phyloP scores from a whole-genome alignment of 306 rosid species.

The Hippophae rhamnoides region DNA sequence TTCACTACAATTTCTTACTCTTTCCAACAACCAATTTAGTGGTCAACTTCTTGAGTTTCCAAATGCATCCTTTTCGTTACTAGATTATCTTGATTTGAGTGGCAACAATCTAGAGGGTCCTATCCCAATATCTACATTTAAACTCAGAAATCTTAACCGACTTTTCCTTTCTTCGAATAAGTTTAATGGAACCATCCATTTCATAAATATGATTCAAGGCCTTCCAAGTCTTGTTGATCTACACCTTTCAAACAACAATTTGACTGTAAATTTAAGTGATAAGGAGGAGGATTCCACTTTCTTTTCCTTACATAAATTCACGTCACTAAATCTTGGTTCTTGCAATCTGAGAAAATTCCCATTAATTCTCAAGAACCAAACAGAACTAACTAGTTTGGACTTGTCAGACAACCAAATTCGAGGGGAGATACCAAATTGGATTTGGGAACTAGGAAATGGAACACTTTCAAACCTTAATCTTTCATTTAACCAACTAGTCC shows the following conservation, averaged over 20 bases:
- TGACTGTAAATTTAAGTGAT: not conserved
- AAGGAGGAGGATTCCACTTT: not conserved
- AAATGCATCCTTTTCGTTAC: not conserved
- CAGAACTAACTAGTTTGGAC: not conserved
- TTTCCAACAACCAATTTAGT: not conserved
- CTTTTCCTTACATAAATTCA: not conserved
- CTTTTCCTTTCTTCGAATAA: slow-evolving; percentile 1
- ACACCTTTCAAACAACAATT: not conserved
- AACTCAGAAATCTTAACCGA: not conserved
- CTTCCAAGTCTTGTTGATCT: not conserved
- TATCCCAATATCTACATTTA: slow-evolving; percentile 1
- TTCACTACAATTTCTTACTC: not conserved
- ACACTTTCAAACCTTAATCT: not conserved
- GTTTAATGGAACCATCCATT: not conserved
- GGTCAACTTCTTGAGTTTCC: slow-evolving; percentile 1
- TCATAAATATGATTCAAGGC: not conserved
- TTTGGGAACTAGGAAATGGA: not conserved
- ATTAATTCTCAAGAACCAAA: not conserved
- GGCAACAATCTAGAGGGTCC: slow-evolving; percentile 16
- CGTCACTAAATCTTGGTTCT: accelerated
- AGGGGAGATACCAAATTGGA: slow-evolving; percentile 3
- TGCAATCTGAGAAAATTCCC: not conserved
- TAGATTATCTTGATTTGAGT: not conserved
- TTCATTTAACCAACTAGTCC: not conserved
- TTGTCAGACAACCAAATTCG: not conserved